Percentiles rank a stretch among this genome's conserved stretches.
Evolutionary conservation across 2,329 filamentous ascomycete species (phyloP).

Genomic region (Zymoseptoria brevis): DNA sequence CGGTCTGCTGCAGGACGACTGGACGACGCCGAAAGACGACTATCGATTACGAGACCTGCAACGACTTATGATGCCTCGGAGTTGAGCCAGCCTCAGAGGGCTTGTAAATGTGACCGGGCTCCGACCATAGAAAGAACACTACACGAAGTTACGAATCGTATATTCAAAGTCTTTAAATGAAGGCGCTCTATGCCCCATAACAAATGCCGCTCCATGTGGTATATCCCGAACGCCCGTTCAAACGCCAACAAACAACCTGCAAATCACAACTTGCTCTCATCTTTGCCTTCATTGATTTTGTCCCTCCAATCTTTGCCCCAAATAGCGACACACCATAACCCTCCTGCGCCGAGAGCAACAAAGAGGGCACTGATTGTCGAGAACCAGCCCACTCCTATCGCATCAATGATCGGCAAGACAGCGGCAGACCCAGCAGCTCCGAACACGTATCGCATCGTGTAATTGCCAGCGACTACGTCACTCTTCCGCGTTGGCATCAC

Average conservation of each 20-base stretch:
- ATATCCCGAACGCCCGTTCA: not conserved
- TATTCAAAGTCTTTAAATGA: not conserved
- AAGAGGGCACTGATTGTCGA: constrained; percentile 59
- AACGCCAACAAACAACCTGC: not conserved
- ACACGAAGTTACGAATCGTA: not conserved
- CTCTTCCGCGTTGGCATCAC: constrained; percentile 65
- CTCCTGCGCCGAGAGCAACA: constrained; percentile 38
- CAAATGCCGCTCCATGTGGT: not conserved
- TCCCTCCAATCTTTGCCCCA: constrained; percentile 20
- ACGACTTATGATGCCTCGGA: constrained; percentile 16
- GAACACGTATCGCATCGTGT: constrained; percentile 68
- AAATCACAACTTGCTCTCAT: constrained; percentile 1
- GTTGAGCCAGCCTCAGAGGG: not conserved
- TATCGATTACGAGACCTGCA: constrained; percentile 19
- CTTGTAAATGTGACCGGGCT: not conserved
- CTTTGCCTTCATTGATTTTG: constrained; percentile 12
- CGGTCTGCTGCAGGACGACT: constrained; percentile 55
- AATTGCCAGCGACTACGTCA: constrained; percentile 69
- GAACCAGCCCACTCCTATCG: constrained; percentile 75
- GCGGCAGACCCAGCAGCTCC: constrained; percentile 62
- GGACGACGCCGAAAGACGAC: constrained; percentile 42
- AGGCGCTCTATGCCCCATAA: not conserved
- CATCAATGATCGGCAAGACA: constrained; percentile 65
- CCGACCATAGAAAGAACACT: not conserved
- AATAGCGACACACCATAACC: constrained; percentile 39